Evolutionary conservation across 2,329 filamentous ascomycete genomes (phyloP).

Genomic region (Sordariomycetes sp.): DNA sequence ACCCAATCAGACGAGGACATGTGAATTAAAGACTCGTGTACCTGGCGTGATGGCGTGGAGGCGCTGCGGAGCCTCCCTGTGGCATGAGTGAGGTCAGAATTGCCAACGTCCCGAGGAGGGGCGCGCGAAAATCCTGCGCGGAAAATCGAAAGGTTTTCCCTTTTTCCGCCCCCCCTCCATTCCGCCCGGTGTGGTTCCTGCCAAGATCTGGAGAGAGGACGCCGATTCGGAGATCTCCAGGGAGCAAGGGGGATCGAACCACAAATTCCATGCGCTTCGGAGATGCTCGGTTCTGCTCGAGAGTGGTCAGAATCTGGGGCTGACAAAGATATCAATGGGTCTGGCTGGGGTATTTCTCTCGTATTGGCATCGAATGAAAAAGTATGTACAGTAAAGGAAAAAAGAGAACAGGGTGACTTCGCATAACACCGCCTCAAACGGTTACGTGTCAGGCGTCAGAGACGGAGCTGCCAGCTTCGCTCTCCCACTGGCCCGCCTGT

Average conservation of each 20-base stretch:
- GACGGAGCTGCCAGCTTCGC: background rate
- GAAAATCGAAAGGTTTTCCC: background rate
- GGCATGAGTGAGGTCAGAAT: background rate
- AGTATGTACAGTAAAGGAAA: too few relatives aligned
- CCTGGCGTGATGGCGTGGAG: background rate
- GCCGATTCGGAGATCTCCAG: background rate
- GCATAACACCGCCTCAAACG: too few relatives aligned
- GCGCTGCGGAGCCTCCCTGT: background rate
- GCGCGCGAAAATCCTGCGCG: background rate
- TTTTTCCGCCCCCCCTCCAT: background rate
- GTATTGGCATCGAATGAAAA: background rate
- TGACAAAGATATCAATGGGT: background rate
- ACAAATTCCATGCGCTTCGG: background rate
- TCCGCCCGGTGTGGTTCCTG: conserved; percentile 6
- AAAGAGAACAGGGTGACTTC: too few relatives aligned
- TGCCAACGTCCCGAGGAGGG: background rate
- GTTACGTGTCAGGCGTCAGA: too few relatives aligned
- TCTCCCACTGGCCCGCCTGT: background rate
- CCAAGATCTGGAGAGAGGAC: conserved; percentile 24
- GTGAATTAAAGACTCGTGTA: background rate
- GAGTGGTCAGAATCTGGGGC: background rate
- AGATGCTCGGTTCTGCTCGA: background rate
- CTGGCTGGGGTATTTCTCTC: background rate
- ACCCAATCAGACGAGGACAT: background rate
- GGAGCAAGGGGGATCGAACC: background rate